phyloP scores from a whole-genome alignment of 768 basidiomycete species.

The Boletus reticuloceps region DNA sequence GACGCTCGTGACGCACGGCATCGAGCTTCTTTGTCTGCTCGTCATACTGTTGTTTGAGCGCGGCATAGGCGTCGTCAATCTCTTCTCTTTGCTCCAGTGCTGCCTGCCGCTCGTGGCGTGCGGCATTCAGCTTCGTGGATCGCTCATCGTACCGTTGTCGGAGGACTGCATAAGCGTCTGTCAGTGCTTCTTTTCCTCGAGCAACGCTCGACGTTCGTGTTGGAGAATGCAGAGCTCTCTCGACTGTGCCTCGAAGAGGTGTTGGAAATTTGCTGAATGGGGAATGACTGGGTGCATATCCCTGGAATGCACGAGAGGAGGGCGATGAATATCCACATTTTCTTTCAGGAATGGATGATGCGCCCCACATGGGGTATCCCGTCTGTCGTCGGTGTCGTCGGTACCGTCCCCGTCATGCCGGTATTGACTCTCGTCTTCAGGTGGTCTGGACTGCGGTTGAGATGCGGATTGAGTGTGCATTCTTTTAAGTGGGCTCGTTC shows the following conservation, averaged over 20 bases:
- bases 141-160: conserved; percentile 8
- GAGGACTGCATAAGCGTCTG: not conserved
- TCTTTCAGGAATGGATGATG: not conserved
- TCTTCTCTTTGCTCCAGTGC: conserved; percentile 4
- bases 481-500: not conserved
- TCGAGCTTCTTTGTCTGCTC: conserved; percentile 12
- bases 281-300: not conserved
- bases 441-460: not conserved
- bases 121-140: not conserved
- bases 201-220: not conserved
- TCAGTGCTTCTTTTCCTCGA: conserved; percentile 9
- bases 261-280: not conserved
- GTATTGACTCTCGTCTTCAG: not conserved
- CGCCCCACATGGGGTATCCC: not conserved
- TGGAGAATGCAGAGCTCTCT: conserved; percentile 6
- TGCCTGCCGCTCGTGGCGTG: conserved; percentile 5
- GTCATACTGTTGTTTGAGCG: conserved; percentile 19
- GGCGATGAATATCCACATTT: not conserved
- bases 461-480: not conserved
- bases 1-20: not conserved
- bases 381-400: not conserved
- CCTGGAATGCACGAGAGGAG: not conserved
- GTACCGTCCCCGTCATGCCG: not conserved
- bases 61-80: conserved; percentile 3
- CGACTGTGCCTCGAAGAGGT: not conserved